Percentiles rank a stretch among this genome's conserved stretches.
These are phyloP conservation scores for Microdochium paspali DNA, from an alignment of 2,329 filamentous ascomycete species.

Conservation along the genomic window DNA sequence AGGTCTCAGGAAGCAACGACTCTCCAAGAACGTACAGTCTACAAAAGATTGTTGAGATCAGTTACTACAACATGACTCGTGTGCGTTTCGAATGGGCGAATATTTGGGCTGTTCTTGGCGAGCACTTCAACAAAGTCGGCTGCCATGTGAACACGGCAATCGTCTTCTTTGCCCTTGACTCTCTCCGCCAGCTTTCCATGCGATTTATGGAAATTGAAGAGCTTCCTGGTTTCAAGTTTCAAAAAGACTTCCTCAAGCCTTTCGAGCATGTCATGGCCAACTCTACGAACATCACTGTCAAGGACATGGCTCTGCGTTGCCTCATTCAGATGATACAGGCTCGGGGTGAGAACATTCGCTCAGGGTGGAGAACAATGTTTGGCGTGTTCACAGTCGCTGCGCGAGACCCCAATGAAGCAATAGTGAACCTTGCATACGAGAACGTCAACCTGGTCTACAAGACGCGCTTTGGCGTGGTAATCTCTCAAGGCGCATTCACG, in stretches of 20 bases:
- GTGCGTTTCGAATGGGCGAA: constrained; percentile 97
- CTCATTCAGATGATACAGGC: constrained; percentile 99
- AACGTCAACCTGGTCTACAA: constrained; percentile 95
- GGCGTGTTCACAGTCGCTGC: constrained; percentile 96
- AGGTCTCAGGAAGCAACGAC: constrained; percentile 91
- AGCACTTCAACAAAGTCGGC: constrained; percentile 96
- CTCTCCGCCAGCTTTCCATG: constrained; percentile 91
- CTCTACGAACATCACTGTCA: constrained; percentile 81
- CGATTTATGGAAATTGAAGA: constrained; percentile 98
- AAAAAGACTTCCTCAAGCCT: constrained; percentile 97
- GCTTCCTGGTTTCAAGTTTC: constrained; percentile 96
- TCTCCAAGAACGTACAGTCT: constrained; percentile 93
- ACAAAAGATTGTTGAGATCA: constrained; percentile 97
- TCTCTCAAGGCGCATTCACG: constrained; percentile 92
- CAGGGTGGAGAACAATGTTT: constrained; percentile 99
- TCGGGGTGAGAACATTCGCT: constrained; percentile 90
- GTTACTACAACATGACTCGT: constrained; percentile 98
- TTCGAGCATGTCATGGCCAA: constrained; percentile 98
- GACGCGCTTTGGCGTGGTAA: constrained; percentile 88
- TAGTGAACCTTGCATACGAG: constrained; percentile 94
- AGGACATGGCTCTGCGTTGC: constrained; percentile 94
- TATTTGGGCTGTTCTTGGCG: constrained; percentile 95
- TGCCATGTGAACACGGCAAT: constrained; percentile 95
- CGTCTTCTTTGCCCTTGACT: constrained; percentile 96
- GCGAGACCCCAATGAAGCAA: constrained; percentile 83